phyloP scores from a whole-genome alignment of 208 protist genomes.

The Jaenimonas drosophilae region DNA sequence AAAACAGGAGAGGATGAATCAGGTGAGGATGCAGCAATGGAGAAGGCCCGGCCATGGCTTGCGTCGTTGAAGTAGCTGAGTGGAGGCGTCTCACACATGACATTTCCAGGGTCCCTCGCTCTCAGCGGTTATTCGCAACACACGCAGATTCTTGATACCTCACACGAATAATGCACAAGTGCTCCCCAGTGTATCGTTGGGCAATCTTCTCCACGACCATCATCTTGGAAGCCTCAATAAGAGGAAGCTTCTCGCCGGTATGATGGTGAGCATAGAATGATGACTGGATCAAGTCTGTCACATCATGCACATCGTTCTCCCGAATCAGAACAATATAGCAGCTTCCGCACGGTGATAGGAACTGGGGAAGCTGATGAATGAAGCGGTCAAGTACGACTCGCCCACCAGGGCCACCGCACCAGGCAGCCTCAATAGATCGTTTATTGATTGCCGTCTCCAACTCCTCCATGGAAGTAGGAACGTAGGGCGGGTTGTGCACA shows the following conservation, averaged over 20 bases:
- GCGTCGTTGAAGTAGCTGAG: no score
- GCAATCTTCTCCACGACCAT: constrained; percentile 25
- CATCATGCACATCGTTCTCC: constrained; percentile 68
- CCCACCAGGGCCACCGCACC: constrained; percentile 75
- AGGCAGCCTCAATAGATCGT: constrained; percentile 62
- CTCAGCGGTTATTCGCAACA: background rate
- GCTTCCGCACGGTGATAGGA: constrained; percentile 23
- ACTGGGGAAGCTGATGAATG: constrained; percentile 32
- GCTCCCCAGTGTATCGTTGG: constrained; percentile 77
- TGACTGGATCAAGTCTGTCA: constrained; percentile 21
- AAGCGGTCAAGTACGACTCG: constrained; percentile 81
- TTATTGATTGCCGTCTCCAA: constrained; percentile 34
- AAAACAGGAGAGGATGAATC: constrained; percentile 1
- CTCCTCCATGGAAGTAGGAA: constrained; percentile 76
- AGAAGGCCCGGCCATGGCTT: no score
- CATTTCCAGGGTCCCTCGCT: no score
- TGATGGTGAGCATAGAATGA: constrained; percentile 23
- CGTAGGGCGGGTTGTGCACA: constrained; percentile 86
- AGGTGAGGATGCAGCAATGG: background rate
- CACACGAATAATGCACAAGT: constrained; percentile 64
- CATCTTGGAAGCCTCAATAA: constrained; percentile 3
- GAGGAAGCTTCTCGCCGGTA: background rate
- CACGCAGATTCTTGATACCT: constrained; percentile 2
- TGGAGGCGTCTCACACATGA: no score
- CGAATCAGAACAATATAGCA: constrained; percentile 74